A percentile compares a stretch with the other conserved stretches of the same genome.
Evolutionary conservation across 2,329 filamentous ascomycete species (phyloP).

Genomic region (Pseudocercospora eumusae): DNA sequence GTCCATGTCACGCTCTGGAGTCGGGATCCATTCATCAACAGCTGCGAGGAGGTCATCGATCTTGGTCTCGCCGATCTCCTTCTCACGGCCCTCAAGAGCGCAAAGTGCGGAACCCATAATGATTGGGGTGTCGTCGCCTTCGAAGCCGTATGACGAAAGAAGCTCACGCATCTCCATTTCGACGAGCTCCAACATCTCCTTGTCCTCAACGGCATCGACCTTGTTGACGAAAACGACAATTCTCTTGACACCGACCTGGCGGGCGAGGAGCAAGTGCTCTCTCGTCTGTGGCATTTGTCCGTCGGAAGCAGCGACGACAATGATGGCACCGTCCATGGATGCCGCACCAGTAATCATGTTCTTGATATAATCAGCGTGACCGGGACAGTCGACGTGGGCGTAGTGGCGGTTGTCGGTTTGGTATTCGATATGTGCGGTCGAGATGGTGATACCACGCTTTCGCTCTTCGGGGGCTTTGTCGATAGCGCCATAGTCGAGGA

Average conservation of each 20-base stretch:
- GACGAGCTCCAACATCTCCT: slow-evolving; percentile 99
- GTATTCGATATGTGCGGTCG: slow-evolving; percentile 98
- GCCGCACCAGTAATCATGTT: slow-evolving; percentile 99
- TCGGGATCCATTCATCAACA: slow-evolving; percentile 95
- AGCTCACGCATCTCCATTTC: slow-evolving; percentile 99
- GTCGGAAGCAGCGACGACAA: slow-evolving; percentile 96
- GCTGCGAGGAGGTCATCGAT: slow-evolving; percentile 89
- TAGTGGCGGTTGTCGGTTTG: slow-evolving; percentile 92
- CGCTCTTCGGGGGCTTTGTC: slow-evolving; percentile 99
- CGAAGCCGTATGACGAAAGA: slow-evolving; percentile 87
- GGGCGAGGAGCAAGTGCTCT: slow-evolving; percentile 95
- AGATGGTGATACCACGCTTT: slow-evolving; percentile 99
- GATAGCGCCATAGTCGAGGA: slow-evolving; percentile 96
- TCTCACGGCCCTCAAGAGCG: slow-evolving; percentile 81
- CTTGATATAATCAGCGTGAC: slow-evolving; percentile 99
- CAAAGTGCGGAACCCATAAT: slow-evolving; percentile 95
- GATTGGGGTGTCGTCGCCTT: slow-evolving; percentile 96
- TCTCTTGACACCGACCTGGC: slow-evolving; percentile 96
- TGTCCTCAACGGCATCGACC: slow-evolving; percentile 94
- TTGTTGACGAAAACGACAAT: slow-evolving; percentile 99
- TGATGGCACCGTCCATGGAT: slow-evolving; percentile 98
- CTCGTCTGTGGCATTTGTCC: slow-evolving; percentile 99
- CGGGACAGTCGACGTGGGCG: slow-evolving; percentile 98
- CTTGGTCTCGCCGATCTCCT: slow-evolving; percentile 82
- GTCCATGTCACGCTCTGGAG: slow-evolving; percentile 87